Evolutionary conservation across 352 stramenopile species (phyloP).

Genomic region (Phytophthora lateralis): DNA sequence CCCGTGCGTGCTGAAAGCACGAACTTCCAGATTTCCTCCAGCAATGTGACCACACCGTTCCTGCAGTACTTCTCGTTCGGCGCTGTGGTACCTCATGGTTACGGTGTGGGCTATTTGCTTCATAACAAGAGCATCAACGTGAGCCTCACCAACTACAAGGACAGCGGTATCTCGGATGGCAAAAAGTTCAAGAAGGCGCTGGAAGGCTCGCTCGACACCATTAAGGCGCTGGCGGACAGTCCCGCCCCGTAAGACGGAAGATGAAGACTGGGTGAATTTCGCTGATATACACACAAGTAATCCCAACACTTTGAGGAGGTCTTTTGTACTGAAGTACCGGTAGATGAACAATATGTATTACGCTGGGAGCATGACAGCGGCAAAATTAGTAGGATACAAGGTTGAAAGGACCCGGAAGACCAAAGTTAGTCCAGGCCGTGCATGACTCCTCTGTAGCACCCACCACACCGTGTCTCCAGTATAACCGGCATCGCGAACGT

Average conservation of each 20-base stretch:
- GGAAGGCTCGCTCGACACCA: conserved; percentile 72
- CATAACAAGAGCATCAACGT: conserved; percentile 86
- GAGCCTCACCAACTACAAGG: conserved; percentile 88
- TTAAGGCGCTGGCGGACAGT: conserved; percentile 75
- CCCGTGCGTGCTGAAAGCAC: conserved; percentile 79
- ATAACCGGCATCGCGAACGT: conserved; percentile 50
- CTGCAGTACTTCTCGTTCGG: conserved; percentile 92
- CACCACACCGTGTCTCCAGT: conserved; percentile 57
- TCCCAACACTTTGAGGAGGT: conserved; percentile 5
- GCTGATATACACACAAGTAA: conserved; percentile 10
- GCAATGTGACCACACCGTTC: conserved; percentile 91
- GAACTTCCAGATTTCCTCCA: conserved; percentile 91
- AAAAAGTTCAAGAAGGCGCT: conserved; percentile 74
- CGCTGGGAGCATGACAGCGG: no score
- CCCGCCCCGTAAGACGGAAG: conserved; percentile 37
- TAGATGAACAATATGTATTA: not conserved
- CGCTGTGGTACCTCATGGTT: conserved; percentile 85
- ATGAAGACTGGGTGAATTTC: not conserved
- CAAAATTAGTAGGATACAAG: no score
- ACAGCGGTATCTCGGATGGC: conserved; percentile 68
- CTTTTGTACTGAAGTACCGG: no score
- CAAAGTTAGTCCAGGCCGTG: conserved; percentile 42
- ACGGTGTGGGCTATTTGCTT: conserved; percentile 91
- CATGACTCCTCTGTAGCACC: conserved; percentile 49
- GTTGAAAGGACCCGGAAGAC: no score